These are phyloP conservation scores for Cladosporium cucumerinum DNA, from an alignment of 2,329 filamentous ascomycete species.

Conservation along the genomic window DNA sequence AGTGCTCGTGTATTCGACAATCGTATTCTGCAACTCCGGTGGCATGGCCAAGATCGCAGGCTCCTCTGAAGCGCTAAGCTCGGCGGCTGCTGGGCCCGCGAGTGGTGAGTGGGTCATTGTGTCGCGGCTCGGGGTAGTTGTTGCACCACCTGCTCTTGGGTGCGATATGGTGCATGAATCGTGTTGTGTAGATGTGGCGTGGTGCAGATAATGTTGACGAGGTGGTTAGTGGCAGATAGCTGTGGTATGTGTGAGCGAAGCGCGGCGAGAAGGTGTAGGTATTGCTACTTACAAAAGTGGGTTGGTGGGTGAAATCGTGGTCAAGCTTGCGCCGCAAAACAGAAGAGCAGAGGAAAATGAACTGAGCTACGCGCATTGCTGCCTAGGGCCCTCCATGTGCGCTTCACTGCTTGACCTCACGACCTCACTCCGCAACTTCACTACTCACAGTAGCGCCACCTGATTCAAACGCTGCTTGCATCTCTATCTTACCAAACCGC, in stretches of 20 bases:
- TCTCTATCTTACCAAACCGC: background rate
- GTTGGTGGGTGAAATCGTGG: background rate
- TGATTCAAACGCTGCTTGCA: background rate
- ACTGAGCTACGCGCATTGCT: background rate
- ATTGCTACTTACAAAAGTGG: background rate
- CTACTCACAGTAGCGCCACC: too few species aligned
- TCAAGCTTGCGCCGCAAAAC: background rate
- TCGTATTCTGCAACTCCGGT: background rate
- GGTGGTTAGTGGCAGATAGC: background rate
- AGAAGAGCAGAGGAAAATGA: background rate
- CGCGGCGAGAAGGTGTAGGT: background rate
- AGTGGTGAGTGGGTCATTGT: background rate
- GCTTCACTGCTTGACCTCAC: background rate
- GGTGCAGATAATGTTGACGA: background rate
- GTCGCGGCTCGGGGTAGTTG: background rate
- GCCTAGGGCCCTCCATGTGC: background rate
- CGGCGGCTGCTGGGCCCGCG: background rate
- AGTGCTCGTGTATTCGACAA: background rate
- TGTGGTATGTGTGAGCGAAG: background rate
- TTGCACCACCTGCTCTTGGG: background rate
- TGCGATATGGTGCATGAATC: background rate
- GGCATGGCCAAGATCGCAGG: background rate
- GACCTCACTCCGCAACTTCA: too few species aligned
- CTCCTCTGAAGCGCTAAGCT: background rate
- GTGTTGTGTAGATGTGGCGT: background rate